Base-by-base conservation (phyloP, 1,139 yeast species). In the Arxiozyma slooffiae region DNA sequence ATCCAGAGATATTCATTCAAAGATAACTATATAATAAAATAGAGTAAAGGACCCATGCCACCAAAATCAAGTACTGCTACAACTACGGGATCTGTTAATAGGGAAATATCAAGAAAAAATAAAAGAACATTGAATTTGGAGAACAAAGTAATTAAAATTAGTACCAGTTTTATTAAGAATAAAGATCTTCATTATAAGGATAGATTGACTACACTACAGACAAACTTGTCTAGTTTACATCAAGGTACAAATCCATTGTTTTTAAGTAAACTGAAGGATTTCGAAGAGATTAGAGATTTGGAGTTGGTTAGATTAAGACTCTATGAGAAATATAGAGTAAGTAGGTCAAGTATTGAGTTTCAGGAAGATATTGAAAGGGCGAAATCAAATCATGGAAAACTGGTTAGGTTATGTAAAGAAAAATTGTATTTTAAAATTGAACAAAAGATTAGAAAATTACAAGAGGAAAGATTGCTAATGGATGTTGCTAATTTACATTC, bases 271-370 rank as follows among this genome's bases (percentile, higher is more conserved):
- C 71, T 82, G 48, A 71, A 75, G 38, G 84, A 82, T 57, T 68
- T 85, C 38, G 95, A 88, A 62, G 96, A 89, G 60, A 72, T 70
- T 46, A 74, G 97, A 50, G 98, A 92, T 67, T 77, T 80, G 56
- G 95, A 88, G 60, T 74, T 92, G 50, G 80, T 88, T 38, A 77
- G 85, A 60, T 73, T 92, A 50, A 73, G 88, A 49, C 72, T 89
- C 41, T 86, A 90, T 80, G 96, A 90, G 66, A 85, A 85, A 66
- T 92, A 86, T 67, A 87, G 89, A 66, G 85, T 87, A 3, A 79
- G 82, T 52, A 73, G 89, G 52, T 82, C 88, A 26, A 86, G 86
- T 58, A 75, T 76, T 44, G 95, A 87, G 65, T 88, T 86, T 66
- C 79, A 81, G 56, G 81, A 81, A 50, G 97, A 89, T 59, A 77